Percentiles rank a stretch among this genome's conserved stretches.
Conservation (phyloP, 1,284 basidiomycete species). For the Dichomitus squalens region DNA sequence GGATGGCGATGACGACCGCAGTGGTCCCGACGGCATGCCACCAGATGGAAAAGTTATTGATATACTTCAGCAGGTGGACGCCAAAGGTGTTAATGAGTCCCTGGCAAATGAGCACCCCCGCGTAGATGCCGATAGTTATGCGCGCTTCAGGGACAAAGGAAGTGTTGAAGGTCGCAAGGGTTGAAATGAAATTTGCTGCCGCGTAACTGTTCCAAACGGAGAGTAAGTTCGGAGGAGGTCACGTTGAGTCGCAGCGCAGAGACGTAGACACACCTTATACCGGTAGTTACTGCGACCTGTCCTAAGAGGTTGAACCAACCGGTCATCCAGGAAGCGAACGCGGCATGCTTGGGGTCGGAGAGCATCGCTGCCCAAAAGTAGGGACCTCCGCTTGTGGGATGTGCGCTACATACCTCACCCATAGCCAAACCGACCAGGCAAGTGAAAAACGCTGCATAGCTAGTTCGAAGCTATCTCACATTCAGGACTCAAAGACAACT, state of each 20-base stretch:
- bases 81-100: conserved; percentile 76
- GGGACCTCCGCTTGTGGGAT: conserved; percentile 75
- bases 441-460: conserved; percentile 55
- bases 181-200: conserved; percentile 70
- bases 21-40: conserved; percentile 75
- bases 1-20: conserved; percentile 63
- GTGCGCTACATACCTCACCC: conserved; percentile 74
- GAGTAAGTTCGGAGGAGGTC: background rate
- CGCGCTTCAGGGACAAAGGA: conserved; percentile 57
- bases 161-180: conserved; percentile 58
- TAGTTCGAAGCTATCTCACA: background rate
- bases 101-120: conserved; percentile 67
- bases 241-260: background rate
- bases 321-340: conserved; percentile 70
- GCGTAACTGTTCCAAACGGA: conserved; percentile 49
- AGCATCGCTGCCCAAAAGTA: conserved; percentile 80
- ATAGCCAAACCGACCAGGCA: conserved; percentile 69
- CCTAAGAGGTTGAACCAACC: conserved; percentile 79
- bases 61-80: conserved; percentile 60
- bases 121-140: conserved; percentile 72
- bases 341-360: conserved; percentile 52
- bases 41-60: conserved; percentile 74
- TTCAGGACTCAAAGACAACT: conserved; percentile 1
- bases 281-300: conserved; percentile 77
- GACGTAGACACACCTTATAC: conserved; percentile 51